These are phyloP conservation scores for Myxozyma monticola DNA, from an alignment of 805 yeast species.

Conservation along the genomic window DNA sequence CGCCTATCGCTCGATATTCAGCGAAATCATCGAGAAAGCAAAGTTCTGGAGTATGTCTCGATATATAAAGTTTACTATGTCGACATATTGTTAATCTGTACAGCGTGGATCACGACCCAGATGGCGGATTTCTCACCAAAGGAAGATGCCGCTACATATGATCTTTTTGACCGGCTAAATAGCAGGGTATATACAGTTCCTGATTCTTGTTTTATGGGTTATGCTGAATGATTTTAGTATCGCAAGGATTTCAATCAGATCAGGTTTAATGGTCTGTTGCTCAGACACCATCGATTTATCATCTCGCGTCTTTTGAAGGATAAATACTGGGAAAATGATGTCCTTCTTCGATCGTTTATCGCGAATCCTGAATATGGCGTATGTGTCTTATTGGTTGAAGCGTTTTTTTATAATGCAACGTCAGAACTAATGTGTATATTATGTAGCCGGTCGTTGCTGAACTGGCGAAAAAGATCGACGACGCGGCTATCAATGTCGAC, in stretches of 20 bases:
- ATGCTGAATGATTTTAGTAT: constrained; percentile 8
- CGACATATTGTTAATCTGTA: neutral
- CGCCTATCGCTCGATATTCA: constrained; percentile 9
- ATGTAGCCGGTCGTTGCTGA: constrained; percentile 9
- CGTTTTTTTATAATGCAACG: neutral
- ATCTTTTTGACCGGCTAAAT: constrained; percentile 13
- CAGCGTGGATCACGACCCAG: constrained; percentile 21
- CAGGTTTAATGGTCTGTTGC: constrained; percentile 10
- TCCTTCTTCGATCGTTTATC: constrained; percentile 11
- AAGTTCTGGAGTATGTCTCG: constrained; percentile 22
- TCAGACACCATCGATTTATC: constrained; percentile 13
- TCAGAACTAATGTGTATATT: neutral
- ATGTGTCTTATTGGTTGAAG: too few relatives aligned
- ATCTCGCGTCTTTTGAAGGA: constrained; percentile 16
- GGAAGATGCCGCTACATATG: neutral
- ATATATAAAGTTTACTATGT: neutral
- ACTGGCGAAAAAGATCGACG: constrained; percentile 7
- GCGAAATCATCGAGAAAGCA: constrained; percentile 13
- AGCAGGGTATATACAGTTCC: too few relatives aligned
- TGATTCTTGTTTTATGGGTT: too few relatives aligned
- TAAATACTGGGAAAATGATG: constrained; percentile 9
- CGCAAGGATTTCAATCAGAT: constrained; percentile 8
- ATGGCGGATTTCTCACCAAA: constrained; percentile 1
- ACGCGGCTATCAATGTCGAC: neutral
- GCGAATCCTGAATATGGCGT: constrained; percentile 13